Evolutionary conservation across 2,329 filamentous ascomycete genomes (phyloP).

Genomic region (Aureobasidium sp.): DNA sequence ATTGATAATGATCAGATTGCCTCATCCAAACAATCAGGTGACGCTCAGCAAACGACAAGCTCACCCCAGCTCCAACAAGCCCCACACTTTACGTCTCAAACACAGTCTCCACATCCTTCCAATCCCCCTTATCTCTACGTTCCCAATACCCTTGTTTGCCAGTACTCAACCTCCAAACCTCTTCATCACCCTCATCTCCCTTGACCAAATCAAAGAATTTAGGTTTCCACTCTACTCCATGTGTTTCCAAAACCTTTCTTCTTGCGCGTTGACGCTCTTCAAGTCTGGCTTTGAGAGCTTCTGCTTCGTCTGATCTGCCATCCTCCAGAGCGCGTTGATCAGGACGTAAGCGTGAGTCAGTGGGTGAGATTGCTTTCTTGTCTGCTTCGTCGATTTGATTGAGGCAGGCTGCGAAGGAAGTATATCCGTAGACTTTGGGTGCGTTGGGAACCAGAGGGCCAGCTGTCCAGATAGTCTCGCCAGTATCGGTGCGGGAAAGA

Average conservation of each 20-base stretch:
- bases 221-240: conserved; percentile 63
- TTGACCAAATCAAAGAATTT: conserved; percentile 73
- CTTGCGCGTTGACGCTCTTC: conserved; percentile 78
- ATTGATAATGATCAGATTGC: no score
- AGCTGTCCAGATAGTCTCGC: conserved; percentile 67
- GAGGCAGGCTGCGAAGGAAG: conserved; percentile 71
- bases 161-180: conserved; percentile 55
- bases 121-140: conserved; percentile 59
- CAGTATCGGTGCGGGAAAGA: conserved; percentile 55
- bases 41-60: not conserved
- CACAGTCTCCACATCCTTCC: conserved; percentile 50
- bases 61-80: not conserved
- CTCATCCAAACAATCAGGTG: not conserved
- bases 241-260: conserved; percentile 65
- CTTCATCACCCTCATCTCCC: conserved; percentile 28
- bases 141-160: conserved; percentile 95
- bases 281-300: conserved; percentile 70
- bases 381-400: conserved; percentile 86
- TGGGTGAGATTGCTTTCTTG: conserved; percentile 62
- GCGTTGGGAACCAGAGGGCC: conserved; percentile 73
- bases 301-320: conserved; percentile 73
- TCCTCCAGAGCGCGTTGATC: conserved; percentile 81
- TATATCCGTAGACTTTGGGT: conserved; percentile 76
- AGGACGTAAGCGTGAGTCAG: conserved; percentile 74
- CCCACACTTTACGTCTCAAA: conserved; percentile 29